phyloP scores from a whole-genome alignment of 768 basidiomycete species.

The Tricholoma flavovirens region DNA sequence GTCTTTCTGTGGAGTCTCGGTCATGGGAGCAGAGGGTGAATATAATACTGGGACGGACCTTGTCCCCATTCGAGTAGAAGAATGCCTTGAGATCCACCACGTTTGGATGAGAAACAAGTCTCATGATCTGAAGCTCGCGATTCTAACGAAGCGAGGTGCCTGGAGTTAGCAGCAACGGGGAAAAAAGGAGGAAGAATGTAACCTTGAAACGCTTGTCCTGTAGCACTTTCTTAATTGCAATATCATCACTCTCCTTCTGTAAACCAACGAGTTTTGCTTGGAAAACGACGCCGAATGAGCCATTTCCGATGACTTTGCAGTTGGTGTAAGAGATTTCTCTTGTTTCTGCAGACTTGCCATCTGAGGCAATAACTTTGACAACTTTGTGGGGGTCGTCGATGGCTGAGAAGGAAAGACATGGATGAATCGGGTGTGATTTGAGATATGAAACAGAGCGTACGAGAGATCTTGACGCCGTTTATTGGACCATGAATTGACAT shows the following conservation, averaged over 20 bases:
- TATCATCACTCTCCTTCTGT: constrained; percentile 68
- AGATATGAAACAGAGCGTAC: constrained; percentile 43
- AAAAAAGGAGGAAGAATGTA: constrained; percentile 23
- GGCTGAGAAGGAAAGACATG: constrained; percentile 37
- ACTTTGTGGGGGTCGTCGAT: constrained; percentile 97
- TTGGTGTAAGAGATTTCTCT: constrained; percentile 90
- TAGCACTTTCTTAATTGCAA: constrained; percentile 99
- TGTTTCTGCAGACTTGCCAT: constrained; percentile 89
- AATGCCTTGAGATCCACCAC: constrained; percentile 97
- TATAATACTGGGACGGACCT: constrained; percentile 49
- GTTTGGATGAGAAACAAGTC: constrained; percentile 93
- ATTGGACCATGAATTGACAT: constrained; percentile 79
- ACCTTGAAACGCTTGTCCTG: constrained; percentile 99
- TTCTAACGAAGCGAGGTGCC: constrained; percentile 50
- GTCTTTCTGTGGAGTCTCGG: constrained; percentile 68
- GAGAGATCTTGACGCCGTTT: constrained; percentile 83
- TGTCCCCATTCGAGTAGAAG: constrained; percentile 99
- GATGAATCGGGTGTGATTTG: constrained; percentile 22
- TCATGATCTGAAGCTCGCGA: constrained; percentile 99
- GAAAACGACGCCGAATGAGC: constrained; percentile 98
- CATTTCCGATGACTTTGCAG: constrained; percentile 98
- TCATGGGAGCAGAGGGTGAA: constrained; percentile 8
- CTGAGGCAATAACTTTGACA: constrained; percentile 90
- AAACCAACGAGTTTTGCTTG: constrained; percentile 80
- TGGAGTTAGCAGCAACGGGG: constrained; percentile 7